A percentile compares a stretch with the other conserved stretches of the same genome.
Evolutionary conservation across 2,329 filamentous ascomycete species (phyloP).

Genomic region (Conoideocrella luteorostrata): DNA sequence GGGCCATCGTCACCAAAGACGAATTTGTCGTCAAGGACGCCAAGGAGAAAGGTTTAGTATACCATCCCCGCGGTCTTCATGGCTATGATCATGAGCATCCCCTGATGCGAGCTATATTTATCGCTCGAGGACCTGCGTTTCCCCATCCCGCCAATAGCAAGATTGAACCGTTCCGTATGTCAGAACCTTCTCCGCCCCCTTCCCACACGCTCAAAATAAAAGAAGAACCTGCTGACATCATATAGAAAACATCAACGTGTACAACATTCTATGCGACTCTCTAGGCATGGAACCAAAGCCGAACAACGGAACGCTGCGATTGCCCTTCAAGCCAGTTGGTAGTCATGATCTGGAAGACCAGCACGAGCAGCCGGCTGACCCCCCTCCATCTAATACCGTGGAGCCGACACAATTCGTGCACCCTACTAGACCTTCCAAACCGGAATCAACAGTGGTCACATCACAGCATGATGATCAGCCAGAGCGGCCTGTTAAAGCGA

Average conservation of each 20-base stretch:
- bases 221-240: no score
- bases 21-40: constrained; percentile 70
- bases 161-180: constrained; percentile 76
- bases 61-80: constrained; percentile 79
- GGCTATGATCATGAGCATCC: constrained; percentile 94
- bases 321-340: constrained; percentile 60
- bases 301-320: constrained; percentile 81
- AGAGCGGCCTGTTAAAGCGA: constrained; percentile 3
- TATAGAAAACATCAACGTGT: constrained; percentile 86
- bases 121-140: constrained; percentile 88
- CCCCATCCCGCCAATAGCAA: constrained; percentile 76
- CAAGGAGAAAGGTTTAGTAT: constrained; percentile 56
- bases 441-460: not conserved
- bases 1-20: constrained; percentile 76
- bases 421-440: not conserved
- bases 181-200: not conserved
- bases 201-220: not conserved
- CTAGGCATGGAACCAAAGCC: constrained; percentile 64
- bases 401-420: constrained; percentile 4
- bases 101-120: constrained; percentile 92
- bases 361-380: constrained; percentile 48
- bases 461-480: not conserved
- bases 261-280: constrained; percentile 90
- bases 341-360: constrained; percentile 48
- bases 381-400: constrained; percentile 16